A percentile compares a stretch with the other conserved stretches of the same genome.
These are phyloP conservation scores for Rubus parviflorus DNA, from an alignment of 306 rosid species.

Conservation along the genomic window DNA sequence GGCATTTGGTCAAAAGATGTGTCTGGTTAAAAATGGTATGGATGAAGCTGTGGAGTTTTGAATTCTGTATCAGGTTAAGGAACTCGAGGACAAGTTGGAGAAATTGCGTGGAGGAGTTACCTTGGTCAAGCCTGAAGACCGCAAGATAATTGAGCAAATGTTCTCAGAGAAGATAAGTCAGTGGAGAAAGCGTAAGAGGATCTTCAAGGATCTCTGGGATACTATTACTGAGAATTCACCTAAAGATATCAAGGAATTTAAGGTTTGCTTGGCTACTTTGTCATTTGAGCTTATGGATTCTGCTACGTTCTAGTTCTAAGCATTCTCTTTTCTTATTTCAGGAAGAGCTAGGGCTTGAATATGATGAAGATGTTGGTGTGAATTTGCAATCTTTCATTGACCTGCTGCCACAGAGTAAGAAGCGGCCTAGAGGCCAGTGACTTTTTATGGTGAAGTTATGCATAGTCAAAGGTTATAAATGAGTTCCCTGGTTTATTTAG, in stretches of 20 bases:
- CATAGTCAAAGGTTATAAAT: slow-evolving; percentile 16
- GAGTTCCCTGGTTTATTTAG: slow-evolving; percentile 22
- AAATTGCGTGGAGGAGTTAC: slow-evolving; percentile 79
- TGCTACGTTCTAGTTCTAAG: slow-evolving; percentile 16
- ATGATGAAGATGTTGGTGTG: slow-evolving; percentile 76
- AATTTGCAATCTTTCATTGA: slow-evolving; percentile 64
- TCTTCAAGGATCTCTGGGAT: slow-evolving; percentile 91
- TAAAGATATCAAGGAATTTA: slow-evolving; percentile 80
- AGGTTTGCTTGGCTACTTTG: slow-evolving; percentile 40
- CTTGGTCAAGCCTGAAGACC: slow-evolving; percentile 87
- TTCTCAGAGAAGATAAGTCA: slow-evolving; percentile 55
- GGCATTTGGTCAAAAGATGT: slow-evolving; percentile 14
- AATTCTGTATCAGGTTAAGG: slow-evolving; percentile 56
- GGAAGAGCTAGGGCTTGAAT: slow-evolving; percentile 92
- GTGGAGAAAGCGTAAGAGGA: slow-evolving; percentile 93
- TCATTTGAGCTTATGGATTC: slow-evolving; percentile 2
- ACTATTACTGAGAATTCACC: slow-evolving; percentile 85
- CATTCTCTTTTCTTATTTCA: slow-evolving; percentile 27
- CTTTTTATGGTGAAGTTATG: slow-evolving; percentile 21
- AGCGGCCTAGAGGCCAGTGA: slow-evolving; percentile 61
- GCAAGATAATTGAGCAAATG: slow-evolving; percentile 53
- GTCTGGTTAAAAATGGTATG: slow-evolving; percentile 9
- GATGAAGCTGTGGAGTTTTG: slow-evolving; percentile 20
- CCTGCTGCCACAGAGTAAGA: slow-evolving; percentile 57
- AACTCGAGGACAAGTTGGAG: slow-evolving; percentile 65